Evolutionary conservation across 257 asterid genomes (phyloP).

Genomic region (Penstemon newberryi): DNA sequence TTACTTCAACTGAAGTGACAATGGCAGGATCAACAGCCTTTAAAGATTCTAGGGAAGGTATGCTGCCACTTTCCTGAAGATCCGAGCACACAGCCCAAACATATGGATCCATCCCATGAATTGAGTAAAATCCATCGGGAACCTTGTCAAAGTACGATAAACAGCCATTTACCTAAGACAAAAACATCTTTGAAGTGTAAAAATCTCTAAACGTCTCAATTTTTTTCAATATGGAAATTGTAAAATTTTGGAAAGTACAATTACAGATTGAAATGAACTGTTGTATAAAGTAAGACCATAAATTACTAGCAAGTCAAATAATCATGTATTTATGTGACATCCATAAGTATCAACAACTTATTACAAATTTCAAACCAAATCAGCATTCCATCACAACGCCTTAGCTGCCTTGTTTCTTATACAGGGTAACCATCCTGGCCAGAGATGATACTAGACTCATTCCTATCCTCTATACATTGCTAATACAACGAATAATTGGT

Average conservation of each 20-base stretch:
- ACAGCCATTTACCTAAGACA: slow-evolving; percentile 82
- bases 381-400: background rate
- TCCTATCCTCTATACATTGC: slow-evolving; percentile 8
- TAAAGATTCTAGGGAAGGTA: slow-evolving; percentile 84
- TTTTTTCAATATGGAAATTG: background rate
- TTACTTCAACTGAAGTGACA: slow-evolving; percentile 70
- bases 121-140: slow-evolving; percentile 80
- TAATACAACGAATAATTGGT: background rate
- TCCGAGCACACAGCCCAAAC: slow-evolving; percentile 89
- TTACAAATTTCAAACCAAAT: slow-evolving; percentile 8
- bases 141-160: slow-evolving; percentile 79
- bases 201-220: background rate
- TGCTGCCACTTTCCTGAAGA: slow-evolving; percentile 81
- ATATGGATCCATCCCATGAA: slow-evolving; percentile 95
- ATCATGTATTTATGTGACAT: background rate
- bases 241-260: background rate
- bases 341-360: background rate
- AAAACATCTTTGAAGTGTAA: slow-evolving; percentile 1
- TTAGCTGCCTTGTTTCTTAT: too few species aligned
- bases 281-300: background rate
- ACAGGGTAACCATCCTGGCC: background rate
- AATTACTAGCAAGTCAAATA: background rate
- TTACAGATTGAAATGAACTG: background rate
- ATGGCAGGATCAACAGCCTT: slow-evolving; percentile 62
- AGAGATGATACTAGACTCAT: background rate